These are phyloP conservation scores for Phytophthora foliorum DNA, from an alignment of 352 stramenopile genomes.

Conservation along the genomic window DNA sequence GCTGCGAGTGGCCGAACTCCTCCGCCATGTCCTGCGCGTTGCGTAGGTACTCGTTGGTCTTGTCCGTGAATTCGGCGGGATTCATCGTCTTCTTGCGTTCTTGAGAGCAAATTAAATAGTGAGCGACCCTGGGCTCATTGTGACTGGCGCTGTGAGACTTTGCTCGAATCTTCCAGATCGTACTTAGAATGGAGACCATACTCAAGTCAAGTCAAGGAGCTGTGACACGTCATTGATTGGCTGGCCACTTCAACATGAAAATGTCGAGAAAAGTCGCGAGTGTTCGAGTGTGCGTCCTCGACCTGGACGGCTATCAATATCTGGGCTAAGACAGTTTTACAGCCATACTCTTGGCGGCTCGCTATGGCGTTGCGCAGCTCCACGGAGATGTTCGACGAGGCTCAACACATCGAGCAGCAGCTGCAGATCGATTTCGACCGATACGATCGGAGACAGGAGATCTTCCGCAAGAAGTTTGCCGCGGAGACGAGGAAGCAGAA, in stretches of 20 bases:
- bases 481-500: slow-evolving; percentile 60
- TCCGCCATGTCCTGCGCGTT: slow-evolving; percentile 63
- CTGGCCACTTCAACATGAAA: slow-evolving; percentile 36
- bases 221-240: slow-evolving; percentile 36
- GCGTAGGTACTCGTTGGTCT: slow-evolving; percentile 73
- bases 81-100: slow-evolving; percentile 60
- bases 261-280: slow-evolving; percentile 19
- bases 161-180: slow-evolving; percentile 46
- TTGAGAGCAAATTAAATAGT: slow-evolving; percentile 41
- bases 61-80: slow-evolving; percentile 82
- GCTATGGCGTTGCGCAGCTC: slow-evolving; percentile 32
- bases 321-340: no score
- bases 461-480: slow-evolving; percentile 67
- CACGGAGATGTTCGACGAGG: slow-evolving; percentile 61
- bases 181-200: slow-evolving; percentile 30
- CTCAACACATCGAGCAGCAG: slow-evolving; percentile 45
- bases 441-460: slow-evolving; percentile 56
- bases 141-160: neutral
- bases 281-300: slow-evolving; percentile 12
- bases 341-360: neutral
- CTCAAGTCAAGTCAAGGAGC: slow-evolving; percentile 23
- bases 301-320: slow-evolving; percentile 14
- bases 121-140: no score
- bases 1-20: slow-evolving; percentile 75
- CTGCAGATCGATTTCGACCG: slow-evolving; percentile 52